These are phyloP conservation scores for Nidularia pulvinata DNA, from an alignment of 768 basidiomycete species.

Conservation along the genomic window DNA sequence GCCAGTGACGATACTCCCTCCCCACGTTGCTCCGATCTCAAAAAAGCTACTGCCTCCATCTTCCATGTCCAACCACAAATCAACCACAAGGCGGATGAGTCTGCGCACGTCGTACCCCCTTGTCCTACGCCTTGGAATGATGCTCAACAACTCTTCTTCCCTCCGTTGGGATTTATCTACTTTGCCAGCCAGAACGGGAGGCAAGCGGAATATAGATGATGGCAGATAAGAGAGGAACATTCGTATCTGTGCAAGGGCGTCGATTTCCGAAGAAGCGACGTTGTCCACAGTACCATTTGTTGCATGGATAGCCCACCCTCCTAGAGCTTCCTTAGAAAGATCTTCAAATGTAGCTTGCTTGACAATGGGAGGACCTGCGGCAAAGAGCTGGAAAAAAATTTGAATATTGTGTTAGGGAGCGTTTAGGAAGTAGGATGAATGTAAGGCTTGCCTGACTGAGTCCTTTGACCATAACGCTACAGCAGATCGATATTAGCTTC, in stretches of 20 bases:
- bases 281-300: constrained; percentile 35
- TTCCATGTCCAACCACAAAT: constrained; percentile 13
- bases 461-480: constrained; percentile 37
- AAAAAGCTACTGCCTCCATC: constrained; percentile 20
- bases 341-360: constrained; percentile 33
- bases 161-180: constrained; percentile 21
- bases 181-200: constrained; percentile 17
- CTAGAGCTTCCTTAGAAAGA: constrained; percentile 29
- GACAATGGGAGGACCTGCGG: constrained; percentile 32
- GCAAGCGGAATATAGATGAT: constrained; percentile 33
- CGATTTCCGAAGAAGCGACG: constrained; percentile 29
- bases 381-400: constrained; percentile 19
- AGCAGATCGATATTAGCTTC: neutral
- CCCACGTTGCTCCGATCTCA: constrained; percentile 36
- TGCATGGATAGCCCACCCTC: constrained; percentile 34
- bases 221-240: constrained; percentile 35
- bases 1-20: constrained; percentile 32
- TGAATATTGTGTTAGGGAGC: neutral
- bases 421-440: neutral
- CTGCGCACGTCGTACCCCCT: constrained; percentile 32
- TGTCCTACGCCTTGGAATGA: constrained; percentile 32
- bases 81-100: constrained; percentile 30
- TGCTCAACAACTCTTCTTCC: constrained; percentile 30
- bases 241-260: constrained; percentile 32
- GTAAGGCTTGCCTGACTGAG: constrained; percentile 20